phyloP scores from a whole-genome alignment of 1,139 yeast species.

The Pichia sp. region DNA sequence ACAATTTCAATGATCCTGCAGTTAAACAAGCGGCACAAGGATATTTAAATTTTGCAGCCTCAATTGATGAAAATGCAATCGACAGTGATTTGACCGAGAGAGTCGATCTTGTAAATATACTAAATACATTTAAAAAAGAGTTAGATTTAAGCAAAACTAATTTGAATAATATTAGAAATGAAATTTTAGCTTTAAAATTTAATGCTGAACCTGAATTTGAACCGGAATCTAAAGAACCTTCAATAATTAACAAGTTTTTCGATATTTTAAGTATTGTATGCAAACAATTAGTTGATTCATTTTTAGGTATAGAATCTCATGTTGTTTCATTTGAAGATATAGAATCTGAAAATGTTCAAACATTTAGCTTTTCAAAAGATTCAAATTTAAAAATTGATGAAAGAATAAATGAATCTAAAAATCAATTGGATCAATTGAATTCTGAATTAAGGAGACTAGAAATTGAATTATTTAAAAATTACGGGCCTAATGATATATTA shows the following conservation, averaged over 20 bases:
- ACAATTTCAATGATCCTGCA: conserved; percentile 84
- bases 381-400: conserved; percentile 8
- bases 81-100: background rate
- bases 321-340: background rate
- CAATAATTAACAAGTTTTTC: background rate
- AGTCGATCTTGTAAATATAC: background rate
- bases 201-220: no score
- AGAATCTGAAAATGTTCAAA: background rate
- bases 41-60: conserved; percentile 49
- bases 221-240: background rate
- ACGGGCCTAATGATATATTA: conserved; percentile 61
- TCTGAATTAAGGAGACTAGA: conserved; percentile 23
- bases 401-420: conserved; percentile 11
- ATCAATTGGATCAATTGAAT: conserved; percentile 19
- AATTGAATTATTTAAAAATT: conserved; percentile 30
- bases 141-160: conserved; percentile 1
- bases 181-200: conserved; percentile 1
- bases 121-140: background rate
- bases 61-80: conserved; percentile 1
- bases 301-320: conserved; percentile 14
- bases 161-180: conserved; percentile 2
- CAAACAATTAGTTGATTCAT: conserved; percentile 11
- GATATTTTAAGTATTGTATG: background rate
- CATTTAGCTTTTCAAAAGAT: background rate
- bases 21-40: conserved; percentile 66